Percentiles rank a stretch among this genome's conserved stretches.
These are phyloP conservation scores for Agarophyton chilense DNA, from an alignment of 23 red algal genomes.

Conservation along the genomic window DNA sequence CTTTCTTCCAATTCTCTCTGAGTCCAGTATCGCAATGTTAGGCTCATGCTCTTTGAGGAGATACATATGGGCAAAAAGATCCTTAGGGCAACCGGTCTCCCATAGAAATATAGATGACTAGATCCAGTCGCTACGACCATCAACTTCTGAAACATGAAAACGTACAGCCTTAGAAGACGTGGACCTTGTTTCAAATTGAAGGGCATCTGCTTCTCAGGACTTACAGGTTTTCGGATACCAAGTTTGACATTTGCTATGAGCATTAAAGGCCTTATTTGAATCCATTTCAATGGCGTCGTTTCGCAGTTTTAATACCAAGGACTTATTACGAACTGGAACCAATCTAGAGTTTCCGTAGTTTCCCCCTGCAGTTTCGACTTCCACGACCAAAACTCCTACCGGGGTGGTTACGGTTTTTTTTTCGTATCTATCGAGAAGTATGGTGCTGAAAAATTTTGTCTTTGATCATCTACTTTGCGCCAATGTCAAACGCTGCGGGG, in stretches of 20 bases:
- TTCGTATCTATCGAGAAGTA: conserved; percentile 39
- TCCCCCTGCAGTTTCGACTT: conserved; percentile 47
- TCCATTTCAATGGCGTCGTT: conserved; percentile 71
- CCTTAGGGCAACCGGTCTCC: conserved; percentile 55
- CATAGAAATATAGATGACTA: conserved; percentile 79
- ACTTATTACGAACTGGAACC: conserved; percentile 76
- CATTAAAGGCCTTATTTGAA: conserved; percentile 64
- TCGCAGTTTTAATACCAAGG: conserved; percentile 83
- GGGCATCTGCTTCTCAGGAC: conserved; percentile 42
- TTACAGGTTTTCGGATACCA: conserved; percentile 33
- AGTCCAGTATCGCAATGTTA: conserved; percentile 84
- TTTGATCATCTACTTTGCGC: conserved; percentile 37
- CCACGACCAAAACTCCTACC: conserved; percentile 40
- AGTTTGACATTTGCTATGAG: conserved; percentile 47
- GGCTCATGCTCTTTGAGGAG: conserved; percentile 83
- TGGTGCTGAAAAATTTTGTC: conserved; percentile 46
- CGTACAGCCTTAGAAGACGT: conserved; percentile 30
- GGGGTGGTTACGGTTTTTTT: conserved; percentile 57
- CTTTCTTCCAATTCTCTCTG: conserved; percentile 46
- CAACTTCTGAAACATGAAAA: conserved; percentile 32
- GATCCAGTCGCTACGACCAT: conserved; percentile 83
- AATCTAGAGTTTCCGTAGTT: conserved; percentile 46
- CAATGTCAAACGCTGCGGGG: too few species aligned
- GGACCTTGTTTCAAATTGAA: conserved; percentile 72
- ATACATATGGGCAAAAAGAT: conserved; percentile 91